Percentiles rank a stretch among this genome's conserved stretches.
Conservation (phyloP, 2,329 filamentous ascomycete genomes). For the Sordariomycetes sp. region DNA sequence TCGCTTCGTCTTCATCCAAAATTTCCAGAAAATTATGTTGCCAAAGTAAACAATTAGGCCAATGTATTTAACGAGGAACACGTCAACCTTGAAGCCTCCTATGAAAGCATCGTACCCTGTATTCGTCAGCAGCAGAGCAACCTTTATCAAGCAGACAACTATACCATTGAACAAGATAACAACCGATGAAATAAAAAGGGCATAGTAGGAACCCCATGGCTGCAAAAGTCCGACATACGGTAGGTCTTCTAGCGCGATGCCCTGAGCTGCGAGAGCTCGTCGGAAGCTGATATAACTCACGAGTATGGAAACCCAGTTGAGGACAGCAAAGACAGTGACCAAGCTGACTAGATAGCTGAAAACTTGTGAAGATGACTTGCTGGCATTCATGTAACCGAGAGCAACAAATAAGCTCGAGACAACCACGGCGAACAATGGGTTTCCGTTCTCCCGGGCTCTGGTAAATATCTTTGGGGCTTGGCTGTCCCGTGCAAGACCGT, state of each 20-base stretch:
- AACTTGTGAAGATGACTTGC: conserved; percentile 21
- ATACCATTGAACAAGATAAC: conserved; percentile 1
- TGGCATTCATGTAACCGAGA: conserved; percentile 30
- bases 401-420: conserved; percentile 23
- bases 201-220: conserved; percentile 27
- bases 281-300: conserved; percentile 28
- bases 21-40: conserved; percentile 59
- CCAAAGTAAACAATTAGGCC: conserved; percentile 33
- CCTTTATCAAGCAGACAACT: too few species aligned
- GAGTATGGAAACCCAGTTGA: conserved; percentile 33
- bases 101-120: conserved; percentile 49
- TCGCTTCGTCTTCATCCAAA: not conserved
- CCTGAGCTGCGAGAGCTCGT: conserved; percentile 24
- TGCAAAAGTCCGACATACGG: conserved; percentile 28
- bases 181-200: too few species aligned
- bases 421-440: conserved; percentile 28
- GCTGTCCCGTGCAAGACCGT: conserved; percentile 31
- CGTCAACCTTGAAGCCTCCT: conserved; percentile 50
- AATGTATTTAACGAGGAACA: conserved; percentile 51
- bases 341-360: conserved; percentile 33
- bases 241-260: conserved; percentile 19
- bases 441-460: conserved; percentile 23
- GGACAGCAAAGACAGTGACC: conserved; percentile 30
- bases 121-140: too few species aligned
- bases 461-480: conserved; percentile 26